Base-by-base conservation (phyloP, 768 basidiomycete genomes). In the Panus rudis region DNA sequence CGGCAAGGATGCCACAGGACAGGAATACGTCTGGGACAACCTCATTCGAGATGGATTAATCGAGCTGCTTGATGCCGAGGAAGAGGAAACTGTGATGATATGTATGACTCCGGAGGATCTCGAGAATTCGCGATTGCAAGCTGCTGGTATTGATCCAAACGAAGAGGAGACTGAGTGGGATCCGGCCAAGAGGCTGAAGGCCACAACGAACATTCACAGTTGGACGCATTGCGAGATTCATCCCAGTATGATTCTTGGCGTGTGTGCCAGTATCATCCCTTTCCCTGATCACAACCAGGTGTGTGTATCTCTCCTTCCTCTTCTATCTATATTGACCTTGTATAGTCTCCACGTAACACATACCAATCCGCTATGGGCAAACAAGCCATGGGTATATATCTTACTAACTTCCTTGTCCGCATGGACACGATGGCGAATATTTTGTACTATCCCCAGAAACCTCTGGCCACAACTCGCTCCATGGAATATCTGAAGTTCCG, bases 391-490 rank as follows among this genome's bases (percentile, higher is more conserved):
- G 94, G 96, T 39, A 92, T 98, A 52, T 96, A 88, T 66, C 75
- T 98, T 26, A 98, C 94, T 26, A 99, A 98, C 65, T 99, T 94
- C 75, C 78, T 96, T 53, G 86, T 97, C 53, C 91, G 94, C 42
- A 94, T 98, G 92, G 94, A 99, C 63, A 99, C 96, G 8, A 98
- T 98, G 94, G 92, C 94, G 53, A 99, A 99, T 59, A 96, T 99
- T 50, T 75, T 99, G 34, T 99, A 96, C 65, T 99, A 99, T 62
- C 94, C 94, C 21, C 94, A 99, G 69, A 99, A 99, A 62, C 96
- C 94, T 25, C 83, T 98, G 35, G 94, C 94, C 1, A 98, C 94
- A 1, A 99, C 96, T 4, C 89, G 94, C 32, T 97, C 94, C 6
- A 97, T 99, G 96, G 92, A 98, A 64, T 98, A 97, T 57, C 78